Conservation (phyloP, 2,329 filamentous ascomycete species). For the Ceratocystis ficicola region DNA sequence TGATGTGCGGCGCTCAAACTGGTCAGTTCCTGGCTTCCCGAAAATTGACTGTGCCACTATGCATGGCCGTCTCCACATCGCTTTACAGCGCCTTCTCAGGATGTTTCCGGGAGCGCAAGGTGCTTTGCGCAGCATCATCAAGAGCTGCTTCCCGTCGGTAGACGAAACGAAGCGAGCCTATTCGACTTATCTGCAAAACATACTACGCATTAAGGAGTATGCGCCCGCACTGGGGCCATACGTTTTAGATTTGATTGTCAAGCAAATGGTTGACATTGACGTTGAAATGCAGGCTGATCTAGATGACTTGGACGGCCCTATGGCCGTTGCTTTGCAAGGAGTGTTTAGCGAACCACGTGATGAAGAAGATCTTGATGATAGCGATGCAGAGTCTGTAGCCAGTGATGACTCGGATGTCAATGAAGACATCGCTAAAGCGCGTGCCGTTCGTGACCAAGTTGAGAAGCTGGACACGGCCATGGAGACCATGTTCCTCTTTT, state of each 20-base stretch:
- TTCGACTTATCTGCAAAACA: conserved; percentile 75
- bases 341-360: conserved; percentile 20
- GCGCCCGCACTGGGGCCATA: conserved; percentile 66
- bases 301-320: conserved; percentile 82
- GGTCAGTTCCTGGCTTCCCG: conserved; percentile 41
- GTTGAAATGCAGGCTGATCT: conserved; percentile 89
- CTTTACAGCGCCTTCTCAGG: conserved; percentile 61
- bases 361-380: conserved; percentile 47
- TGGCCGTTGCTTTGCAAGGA: conserved; percentile 52
- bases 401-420: conserved; percentile 58
- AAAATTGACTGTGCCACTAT: conserved; percentile 52
- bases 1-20: conserved; percentile 37
- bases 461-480: conserved; percentile 86
- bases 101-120: conserved; percentile 70
- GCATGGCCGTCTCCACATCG: conserved; percentile 61
- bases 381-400: conserved; percentile 58
- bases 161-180: conserved; percentile 68
- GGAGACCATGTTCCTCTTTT: conserved; percentile 75
- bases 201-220: conserved; percentile 66
- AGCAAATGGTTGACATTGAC: conserved; percentile 84
- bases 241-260: conserved; percentile 70
- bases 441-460: conserved; percentile 66
- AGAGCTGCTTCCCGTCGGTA: conserved; percentile 60
- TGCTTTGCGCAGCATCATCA: conserved; percentile 54
- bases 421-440: conserved; percentile 45